A percentile compares a stretch with the other conserved stretches of the same genome.
These are phyloP conservation scores for Zygosaccharomyces siamensis DNA, from an alignment of 805 yeast species.

Conservation along the genomic window DNA sequence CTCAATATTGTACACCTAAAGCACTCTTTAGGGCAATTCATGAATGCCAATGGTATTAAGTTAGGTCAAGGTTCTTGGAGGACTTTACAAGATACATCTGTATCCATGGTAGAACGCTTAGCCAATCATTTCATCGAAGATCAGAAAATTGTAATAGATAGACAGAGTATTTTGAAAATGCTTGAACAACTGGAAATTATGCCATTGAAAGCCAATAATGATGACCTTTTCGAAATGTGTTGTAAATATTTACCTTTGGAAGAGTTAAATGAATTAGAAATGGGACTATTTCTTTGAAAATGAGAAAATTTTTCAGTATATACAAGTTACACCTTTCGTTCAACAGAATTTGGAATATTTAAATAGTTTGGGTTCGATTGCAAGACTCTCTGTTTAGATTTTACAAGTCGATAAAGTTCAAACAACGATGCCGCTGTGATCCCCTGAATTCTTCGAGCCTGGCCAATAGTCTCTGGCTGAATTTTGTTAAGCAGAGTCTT, in stretches of 20 bases:
- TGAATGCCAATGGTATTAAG: slow-evolving; percentile 6
- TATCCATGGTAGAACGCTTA: slow-evolving; percentile 7
- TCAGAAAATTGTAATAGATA: slow-evolving; percentile 11
- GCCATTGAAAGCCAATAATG: slow-evolving; percentile 13
- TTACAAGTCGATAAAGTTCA: slow-evolving; percentile 58
- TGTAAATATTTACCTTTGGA: slow-evolving; percentile 25
- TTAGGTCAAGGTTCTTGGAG: slow-evolving; percentile 16
- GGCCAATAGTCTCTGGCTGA: slow-evolving; percentile 88
- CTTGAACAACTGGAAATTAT: slow-evolving; percentile 17
- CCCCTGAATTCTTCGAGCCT: slow-evolving; percentile 91
- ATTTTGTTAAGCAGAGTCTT: slow-evolving; percentile 61
- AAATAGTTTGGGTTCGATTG: background rate
- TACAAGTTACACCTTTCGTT: background rate
- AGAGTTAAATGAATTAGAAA: slow-evolving; percentile 25
- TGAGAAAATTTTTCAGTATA: background rate
- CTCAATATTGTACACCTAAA: slow-evolving; percentile 7
- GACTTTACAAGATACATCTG: slow-evolving; percentile 13
- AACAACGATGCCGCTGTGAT: slow-evolving; percentile 90
- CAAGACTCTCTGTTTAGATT: slow-evolving; percentile 25
- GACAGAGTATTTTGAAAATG: slow-evolving; percentile 14
- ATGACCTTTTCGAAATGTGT: slow-evolving; percentile 27
- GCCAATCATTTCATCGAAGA: slow-evolving; percentile 11
- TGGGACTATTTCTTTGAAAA: slow-evolving; percentile 14
- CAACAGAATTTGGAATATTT: background rate
- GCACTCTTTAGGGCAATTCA: slow-evolving; percentile 6